Percentiles rank a stretch among this genome's conserved stretches.
Conservation (phyloP, 257 asterid species). For the Solanum sitiens region DNA sequence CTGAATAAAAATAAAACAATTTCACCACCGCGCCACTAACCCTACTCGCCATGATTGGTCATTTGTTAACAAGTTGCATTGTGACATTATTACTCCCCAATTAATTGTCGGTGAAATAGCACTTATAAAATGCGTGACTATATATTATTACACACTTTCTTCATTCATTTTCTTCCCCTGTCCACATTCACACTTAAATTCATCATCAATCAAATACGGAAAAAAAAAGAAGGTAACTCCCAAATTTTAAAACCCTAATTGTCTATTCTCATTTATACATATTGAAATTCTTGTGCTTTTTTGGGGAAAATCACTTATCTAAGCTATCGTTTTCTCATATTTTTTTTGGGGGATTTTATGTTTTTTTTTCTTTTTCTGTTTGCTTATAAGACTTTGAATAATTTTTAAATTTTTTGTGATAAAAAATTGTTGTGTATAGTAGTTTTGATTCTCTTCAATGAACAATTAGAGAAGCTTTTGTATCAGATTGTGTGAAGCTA, state of each 20-base stretch:
- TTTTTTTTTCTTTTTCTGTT: background rate
- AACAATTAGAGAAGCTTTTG: background rate
- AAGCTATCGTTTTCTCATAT: background rate
- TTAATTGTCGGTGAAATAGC: background rate
- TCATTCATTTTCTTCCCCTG: background rate
- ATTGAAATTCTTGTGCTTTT: background rate
- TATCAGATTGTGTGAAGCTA: background rate
- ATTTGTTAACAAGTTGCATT: background rate
- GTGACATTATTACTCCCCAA: background rate
- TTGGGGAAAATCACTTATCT: background rate
- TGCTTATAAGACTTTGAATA: background rate
- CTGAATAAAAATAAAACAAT: too few relatives aligned
- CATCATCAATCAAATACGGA: background rate
- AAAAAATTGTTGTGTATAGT: background rate
- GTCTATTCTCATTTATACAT: background rate
- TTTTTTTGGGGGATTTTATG: background rate
- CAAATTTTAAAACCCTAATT: background rate
- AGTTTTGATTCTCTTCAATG: background rate
- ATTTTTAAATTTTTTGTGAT: background rate
- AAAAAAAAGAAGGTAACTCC: background rate
- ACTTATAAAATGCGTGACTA: background rate
- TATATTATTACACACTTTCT: background rate
- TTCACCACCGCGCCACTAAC: too few relatives aligned
- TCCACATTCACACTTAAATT: background rate
- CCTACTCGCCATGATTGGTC: background rate